Percentiles rank a stretch among this genome's conserved stretches.
Conservation (phyloP, 805 yeast genomes). For the Saccharomyces kudriavzevii region DNA sequence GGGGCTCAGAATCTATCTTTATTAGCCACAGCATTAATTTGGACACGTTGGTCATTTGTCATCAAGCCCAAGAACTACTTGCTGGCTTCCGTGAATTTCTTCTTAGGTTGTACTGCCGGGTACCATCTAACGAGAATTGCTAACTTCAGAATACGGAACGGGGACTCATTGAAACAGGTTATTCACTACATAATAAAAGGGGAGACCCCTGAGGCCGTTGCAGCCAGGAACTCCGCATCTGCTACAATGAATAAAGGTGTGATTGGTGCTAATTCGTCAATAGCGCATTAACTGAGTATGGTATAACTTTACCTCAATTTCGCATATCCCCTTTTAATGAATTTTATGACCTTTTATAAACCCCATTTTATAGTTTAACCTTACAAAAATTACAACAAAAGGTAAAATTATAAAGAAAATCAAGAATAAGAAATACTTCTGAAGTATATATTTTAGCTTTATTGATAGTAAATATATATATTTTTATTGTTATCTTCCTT, state of each 20-base stretch:
- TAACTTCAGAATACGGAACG: constrained; percentile 53
- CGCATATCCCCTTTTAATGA: not conserved
- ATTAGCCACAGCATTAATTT: constrained; percentile 83
- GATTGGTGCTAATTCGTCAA: constrained; percentile 2
- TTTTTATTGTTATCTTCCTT: not conserved
- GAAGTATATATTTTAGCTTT: not conserved
- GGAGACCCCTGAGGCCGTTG: constrained; percentile 1
- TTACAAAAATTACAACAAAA: not conserved
- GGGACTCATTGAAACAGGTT: constrained; percentile 55
- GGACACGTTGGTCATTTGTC: constrained; percentile 98
- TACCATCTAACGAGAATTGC: constrained; percentile 68
- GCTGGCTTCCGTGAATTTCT: constrained; percentile 89
- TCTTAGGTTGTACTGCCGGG: constrained; percentile 84
- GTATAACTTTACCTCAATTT: not conserved
- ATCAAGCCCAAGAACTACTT: constrained; percentile 81
- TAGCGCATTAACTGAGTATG: constrained; percentile 1
- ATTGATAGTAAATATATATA: not conserved
- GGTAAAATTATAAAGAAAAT: not conserved
- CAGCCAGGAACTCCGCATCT: not conserved
- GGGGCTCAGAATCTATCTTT: constrained; percentile 66
- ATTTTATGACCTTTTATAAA: not conserved
- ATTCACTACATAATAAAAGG: constrained; percentile 53
- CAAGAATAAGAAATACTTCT: not conserved
- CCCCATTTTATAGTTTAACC: not conserved
- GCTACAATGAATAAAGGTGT: not conserved